Evolutionary conservation across 2,329 filamentous ascomycete genomes (phyloP).

Genomic region (Metarhizium anisopliae): DNA sequence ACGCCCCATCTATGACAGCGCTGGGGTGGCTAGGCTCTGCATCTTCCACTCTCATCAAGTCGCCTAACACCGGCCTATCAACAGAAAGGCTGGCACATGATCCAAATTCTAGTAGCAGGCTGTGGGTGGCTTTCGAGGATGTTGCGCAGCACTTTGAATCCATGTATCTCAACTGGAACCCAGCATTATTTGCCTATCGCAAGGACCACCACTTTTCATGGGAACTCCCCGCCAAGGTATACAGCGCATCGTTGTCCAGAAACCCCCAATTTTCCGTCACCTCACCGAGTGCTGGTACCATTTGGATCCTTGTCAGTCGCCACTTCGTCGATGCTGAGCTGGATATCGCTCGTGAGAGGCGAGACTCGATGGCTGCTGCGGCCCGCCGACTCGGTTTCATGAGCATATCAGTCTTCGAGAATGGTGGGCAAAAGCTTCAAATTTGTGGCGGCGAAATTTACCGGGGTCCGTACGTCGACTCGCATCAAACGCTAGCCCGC

Average conservation of each 20-base stretch:
- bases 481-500: slow-evolving; percentile 79
- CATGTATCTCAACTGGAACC: slow-evolving; percentile 96
- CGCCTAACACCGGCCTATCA: not conserved
- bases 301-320: slow-evolving; percentile 80
- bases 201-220: slow-evolving; percentile 89
- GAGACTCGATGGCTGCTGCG: slow-evolving; percentile 31
- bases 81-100: not conserved
- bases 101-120: slow-evolving; percentile 53
- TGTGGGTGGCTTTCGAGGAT: slow-evolving; percentile 88
- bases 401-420: slow-evolving; percentile 72
- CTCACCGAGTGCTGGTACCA: slow-evolving; percentile 46
- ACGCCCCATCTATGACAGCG: slow-evolving; percentile 59
- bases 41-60: not conserved
- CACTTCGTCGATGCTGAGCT: slow-evolving; percentile 70
- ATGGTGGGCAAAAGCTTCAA: slow-evolving; percentile 61
- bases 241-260: slow-evolving; percentile 47
- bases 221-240: slow-evolving; percentile 47
- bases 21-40: slow-evolving; percentile 6
- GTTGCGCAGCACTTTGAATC: slow-evolving; percentile 90
- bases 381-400: slow-evolving; percentile 67
- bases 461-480: slow-evolving; percentile 83
- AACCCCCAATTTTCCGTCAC: slow-evolving; percentile 66
- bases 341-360: slow-evolving; percentile 39
- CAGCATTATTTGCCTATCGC: slow-evolving; percentile 67
- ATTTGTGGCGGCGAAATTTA: slow-evolving; percentile 63